Base-by-base conservation (phyloP, 129 eudicot species). In the Flaveria trinervia region DNA sequence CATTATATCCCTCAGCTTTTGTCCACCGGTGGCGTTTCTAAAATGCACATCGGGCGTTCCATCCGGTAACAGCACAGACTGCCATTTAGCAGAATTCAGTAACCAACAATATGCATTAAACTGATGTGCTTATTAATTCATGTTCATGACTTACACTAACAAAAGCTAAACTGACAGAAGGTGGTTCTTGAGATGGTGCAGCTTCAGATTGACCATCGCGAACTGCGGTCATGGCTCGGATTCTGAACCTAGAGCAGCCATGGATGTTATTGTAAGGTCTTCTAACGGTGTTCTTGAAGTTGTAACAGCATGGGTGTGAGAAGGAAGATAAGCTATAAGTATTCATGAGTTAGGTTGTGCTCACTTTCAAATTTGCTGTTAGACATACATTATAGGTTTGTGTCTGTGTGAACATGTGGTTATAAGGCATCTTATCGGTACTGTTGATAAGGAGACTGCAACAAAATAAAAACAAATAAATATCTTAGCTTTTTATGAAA, bases 1-100 rank as follows among this genome's bases (percentile, higher is more conserved):
- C 98, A 93, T 93, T 69, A 93, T 93, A 77, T 90, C 90, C 77
- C 98, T 86, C 23, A 93, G 94, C 77, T 93, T 90, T 77, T 90
- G 96, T 56, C 98, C 98, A 22, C 98, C 96, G 11, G 79, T 70
- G 7, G 95, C 92, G 7, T 52, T 81, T n/a, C 98, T 89, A 50
- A 81, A 82, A 67, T 90, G 98, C 77, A 93, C 83, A 72, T 92
- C 98, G 3, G 96, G 94, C 15, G 94, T 93, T 76, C 98, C 98
- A 88, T 93, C 98, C 5, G 98, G 98, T 39, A 92, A 86, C 77
- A 92, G 44, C n/a, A 90, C 96, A 25, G 98, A 88, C 98, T 92
- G 84, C 65, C 44, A 49, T 26, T 68, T 15, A 50, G 44, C 54
- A n/a, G 28, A 73, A 54, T 12, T 13, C 17, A n/a, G 52, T 28